Conservation (phyloP, 306 rosid species). For the Cucurbita moschata region DNA sequence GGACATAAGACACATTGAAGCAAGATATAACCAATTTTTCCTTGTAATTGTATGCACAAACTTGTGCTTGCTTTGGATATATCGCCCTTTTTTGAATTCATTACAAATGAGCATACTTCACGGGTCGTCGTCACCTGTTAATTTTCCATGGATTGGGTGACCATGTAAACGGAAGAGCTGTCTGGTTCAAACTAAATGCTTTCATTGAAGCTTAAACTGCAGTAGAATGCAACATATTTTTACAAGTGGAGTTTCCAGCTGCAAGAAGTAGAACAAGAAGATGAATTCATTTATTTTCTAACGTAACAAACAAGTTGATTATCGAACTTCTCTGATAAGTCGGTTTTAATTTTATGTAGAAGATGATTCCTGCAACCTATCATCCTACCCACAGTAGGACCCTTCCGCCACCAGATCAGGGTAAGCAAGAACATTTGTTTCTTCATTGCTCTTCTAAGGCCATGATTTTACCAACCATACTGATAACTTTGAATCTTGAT, state of each 20-base stretch:
- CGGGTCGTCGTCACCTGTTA: neutral
- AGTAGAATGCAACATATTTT: neutral
- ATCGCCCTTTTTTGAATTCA: neutral
- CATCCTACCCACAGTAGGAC: slow-evolving; percentile 69
- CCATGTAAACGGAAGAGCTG: neutral
- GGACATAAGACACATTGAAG: neutral
- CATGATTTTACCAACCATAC: no score
- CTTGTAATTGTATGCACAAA: neutral
- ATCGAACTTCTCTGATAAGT: slow-evolving; percentile 1
- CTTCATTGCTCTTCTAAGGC: neutral
- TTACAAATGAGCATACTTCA: neutral
- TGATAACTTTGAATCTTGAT: neutral
- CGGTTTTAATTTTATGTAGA: slow-evolving; percentile 27
- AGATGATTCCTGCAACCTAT: slow-evolving; percentile 60
- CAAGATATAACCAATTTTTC: neutral
- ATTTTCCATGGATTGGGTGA: neutral
- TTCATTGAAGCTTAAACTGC: neutral
- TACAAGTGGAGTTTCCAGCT: neutral
- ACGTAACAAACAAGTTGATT: neutral
- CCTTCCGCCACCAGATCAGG: slow-evolving; percentile 88
- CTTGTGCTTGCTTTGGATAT: neutral
- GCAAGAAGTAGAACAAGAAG: neutral
- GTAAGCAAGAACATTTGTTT: slow-evolving; percentile 17
- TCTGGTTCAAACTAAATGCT: neutral
- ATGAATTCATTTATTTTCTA: neutral